phyloP scores from a whole-genome alignment of 495 filamentous ascomycete species.

The Penicillium canariense region DNA sequence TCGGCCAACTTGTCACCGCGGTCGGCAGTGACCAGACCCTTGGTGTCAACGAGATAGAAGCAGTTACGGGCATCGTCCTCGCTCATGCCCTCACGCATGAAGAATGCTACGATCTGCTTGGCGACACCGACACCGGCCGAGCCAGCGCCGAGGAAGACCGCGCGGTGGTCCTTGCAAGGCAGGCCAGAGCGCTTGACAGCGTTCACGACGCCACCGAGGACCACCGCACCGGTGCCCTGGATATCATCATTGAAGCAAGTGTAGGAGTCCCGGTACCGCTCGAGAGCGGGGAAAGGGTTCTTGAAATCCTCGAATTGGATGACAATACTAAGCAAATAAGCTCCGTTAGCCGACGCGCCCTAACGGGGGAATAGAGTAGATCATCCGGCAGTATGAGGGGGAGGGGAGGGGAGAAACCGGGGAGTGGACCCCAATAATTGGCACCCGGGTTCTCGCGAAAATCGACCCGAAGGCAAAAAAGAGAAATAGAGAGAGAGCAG shows the following conservation, averaged over 20 bases:
- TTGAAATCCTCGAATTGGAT: slow-evolving; percentile 99
- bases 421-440: background rate
- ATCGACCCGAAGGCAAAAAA: no score
- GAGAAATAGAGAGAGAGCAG: background rate
- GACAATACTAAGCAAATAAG: slow-evolving; percentile 62
- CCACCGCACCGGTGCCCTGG: slow-evolving; percentile 95
- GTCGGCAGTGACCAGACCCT: slow-evolving; percentile 90
- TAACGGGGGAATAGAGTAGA: slow-evolving; percentile 13
- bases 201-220: slow-evolving; percentile 90
- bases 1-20: slow-evolving; percentile 91
- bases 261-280: slow-evolving; percentile 81
- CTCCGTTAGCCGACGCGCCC: slow-evolving; percentile 23
- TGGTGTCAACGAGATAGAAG: slow-evolving; percentile 98
- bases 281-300: slow-evolving; percentile 91
- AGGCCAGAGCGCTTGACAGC: slow-evolving; percentile 86
- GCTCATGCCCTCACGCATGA: slow-evolving; percentile 88
- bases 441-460: slow-evolving; percentile 22
- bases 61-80: slow-evolving; percentile 85
- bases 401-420: slow-evolving; percentile 4
- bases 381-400: slow-evolving; percentile 9
- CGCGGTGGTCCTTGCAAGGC: slow-evolving; percentile 83
- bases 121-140: slow-evolving; percentile 95
- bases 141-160: slow-evolving; percentile 95
- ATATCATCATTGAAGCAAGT: slow-evolving; percentile 99
- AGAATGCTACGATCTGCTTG: slow-evolving; percentile 94